These are phyloP conservation scores for Eimeria falciformis DNA, from an alignment of 169 alveolate genomes.

Conservation along the genomic window DNA sequence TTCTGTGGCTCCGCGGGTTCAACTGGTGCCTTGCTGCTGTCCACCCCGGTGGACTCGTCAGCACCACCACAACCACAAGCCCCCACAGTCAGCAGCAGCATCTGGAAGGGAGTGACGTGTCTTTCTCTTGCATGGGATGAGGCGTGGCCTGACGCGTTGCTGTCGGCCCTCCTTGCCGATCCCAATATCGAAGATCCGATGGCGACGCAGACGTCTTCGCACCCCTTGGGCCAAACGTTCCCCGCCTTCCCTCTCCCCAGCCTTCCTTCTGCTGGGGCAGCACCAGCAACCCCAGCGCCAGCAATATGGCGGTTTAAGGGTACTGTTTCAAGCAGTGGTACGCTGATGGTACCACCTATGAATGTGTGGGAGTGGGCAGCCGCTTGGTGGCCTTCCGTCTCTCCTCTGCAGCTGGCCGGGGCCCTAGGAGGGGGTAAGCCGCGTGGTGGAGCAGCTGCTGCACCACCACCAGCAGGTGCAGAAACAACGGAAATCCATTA, in stretches of 20 bases:
- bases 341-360: slow-evolving; percentile 6
- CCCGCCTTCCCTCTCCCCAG: background rate
- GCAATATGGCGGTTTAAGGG: slow-evolving; percentile 10
- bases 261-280: background rate
- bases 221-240: background rate
- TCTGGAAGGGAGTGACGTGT: slow-evolving; percentile 24
- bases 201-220: background rate
- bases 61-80: background rate
- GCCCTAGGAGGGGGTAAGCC: background rate
- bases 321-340: background rate
- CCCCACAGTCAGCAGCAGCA: slow-evolving; percentile 33
- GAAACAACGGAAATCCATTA: too few relatives aligned
- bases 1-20: slow-evolving; percentile 4
- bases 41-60: background rate
- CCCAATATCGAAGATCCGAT: background rate
- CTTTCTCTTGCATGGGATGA: slow-evolving; percentile 18
- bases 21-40: slow-evolving; percentile 29
- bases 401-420: background rate
- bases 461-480: background rate
- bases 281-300: background rate
- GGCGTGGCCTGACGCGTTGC: slow-evolving; percentile 27
- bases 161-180: background rate
- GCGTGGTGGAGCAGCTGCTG: slow-evolving; percentile 5
- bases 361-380: slow-evolving; percentile 35
- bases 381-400: slow-evolving; percentile 29